Evolutionary conservation across 1,284 basidiomycete genomes (phyloP), one percentile per base, ranked within the genome.

Genomic region (Ustilago nuda): DNA sequence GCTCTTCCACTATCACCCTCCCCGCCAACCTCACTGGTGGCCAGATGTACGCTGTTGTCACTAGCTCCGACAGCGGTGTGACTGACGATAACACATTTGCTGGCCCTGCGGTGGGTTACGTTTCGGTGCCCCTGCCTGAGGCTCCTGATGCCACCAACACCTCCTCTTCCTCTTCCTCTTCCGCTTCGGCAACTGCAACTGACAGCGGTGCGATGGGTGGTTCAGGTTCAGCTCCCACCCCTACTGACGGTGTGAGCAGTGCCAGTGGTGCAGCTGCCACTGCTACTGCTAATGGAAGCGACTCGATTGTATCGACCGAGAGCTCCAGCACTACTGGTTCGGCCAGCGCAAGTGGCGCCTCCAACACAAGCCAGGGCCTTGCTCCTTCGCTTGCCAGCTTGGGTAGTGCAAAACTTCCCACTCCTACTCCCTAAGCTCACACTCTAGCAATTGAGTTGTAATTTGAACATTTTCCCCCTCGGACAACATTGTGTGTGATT

Each of bases 1-100:
- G 41, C 61, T 43, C 53, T 1, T 64, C 60, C 17, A 41, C 48
- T 23, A 56, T 78, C 13, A 69, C 68, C 2, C 57, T 78, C 30
- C 76, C 76, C 0, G 17, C 39, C 61, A 75, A 78, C 65, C 58
- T 78, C 17, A 78, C 72, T 9, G 76, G 72, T 37, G 76, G 76
- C 12, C 76, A 78, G 62, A 66, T 78, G 53, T 78, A 78, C 66
- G 68, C 72, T 32, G 68, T 78, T 27, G 72, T 78, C 9, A 78
- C 76, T 1, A 51, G 54, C 6, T 60, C 59, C 52, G 69, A 75
- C 68, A 17, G 1, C 27, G 17, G 55, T 1, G 72, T 78, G 2
- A 72, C 68, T 2, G 72, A 78, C n/a, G 72, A 78, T 72, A 78
- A 62, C 61, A 76, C 76, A 12, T 8, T 78, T 36, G 76, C 76